phyloP scores from a whole-genome alignment of 2,329 filamentous ascomycete genomes.

The Neonectria magnoliae region DNA sequence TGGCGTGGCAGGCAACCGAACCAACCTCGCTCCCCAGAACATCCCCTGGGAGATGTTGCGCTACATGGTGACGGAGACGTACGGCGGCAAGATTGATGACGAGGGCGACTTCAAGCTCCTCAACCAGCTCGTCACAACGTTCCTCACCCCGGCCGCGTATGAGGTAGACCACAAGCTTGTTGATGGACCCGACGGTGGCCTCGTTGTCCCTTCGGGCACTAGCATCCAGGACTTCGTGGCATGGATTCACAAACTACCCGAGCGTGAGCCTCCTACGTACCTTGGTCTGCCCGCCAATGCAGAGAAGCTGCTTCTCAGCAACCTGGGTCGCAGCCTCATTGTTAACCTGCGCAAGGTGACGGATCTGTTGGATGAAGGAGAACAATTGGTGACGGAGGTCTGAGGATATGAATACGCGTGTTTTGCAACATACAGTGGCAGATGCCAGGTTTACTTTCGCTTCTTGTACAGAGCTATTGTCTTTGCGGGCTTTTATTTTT shows the following conservation, averaged over 20 bases:
- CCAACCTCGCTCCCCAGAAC: constrained; percentile 92
- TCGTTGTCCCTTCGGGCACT: constrained; percentile 83
- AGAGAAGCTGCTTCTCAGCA: constrained; percentile 92
- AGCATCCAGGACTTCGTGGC: constrained; percentile 84
- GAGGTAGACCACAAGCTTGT: constrained; percentile 93
- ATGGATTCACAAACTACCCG: constrained; percentile 92
- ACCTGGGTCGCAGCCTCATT: constrained; percentile 86
- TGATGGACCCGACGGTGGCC: constrained; percentile 68
- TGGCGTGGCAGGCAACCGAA: constrained; percentile 80
- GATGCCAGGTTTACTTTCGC: constrained; percentile 10
- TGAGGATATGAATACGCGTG: constrained; percentile 24
- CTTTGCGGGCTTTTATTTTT: neutral
- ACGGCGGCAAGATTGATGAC: constrained; percentile 97
- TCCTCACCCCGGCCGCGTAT: constrained; percentile 89
- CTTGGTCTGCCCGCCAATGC: constrained; percentile 93
- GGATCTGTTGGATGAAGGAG: constrained; percentile 90
- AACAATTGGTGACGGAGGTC: constrained; percentile 82
- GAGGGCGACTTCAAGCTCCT: constrained; percentile 84
- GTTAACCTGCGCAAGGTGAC: constrained; percentile 85
- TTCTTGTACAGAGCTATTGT: constrained; percentile 11
- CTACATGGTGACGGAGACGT: constrained; percentile 90
- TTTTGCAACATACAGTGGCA: neutral
- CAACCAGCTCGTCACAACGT: constrained; percentile 75
- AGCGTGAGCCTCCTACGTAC: constrained; percentile 96
- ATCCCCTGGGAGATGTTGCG: constrained; percentile 97